Evolutionary conservation across 2,329 filamentous ascomycete genomes (phyloP).

Genomic region (Xylariomycetidae sp.): DNA sequence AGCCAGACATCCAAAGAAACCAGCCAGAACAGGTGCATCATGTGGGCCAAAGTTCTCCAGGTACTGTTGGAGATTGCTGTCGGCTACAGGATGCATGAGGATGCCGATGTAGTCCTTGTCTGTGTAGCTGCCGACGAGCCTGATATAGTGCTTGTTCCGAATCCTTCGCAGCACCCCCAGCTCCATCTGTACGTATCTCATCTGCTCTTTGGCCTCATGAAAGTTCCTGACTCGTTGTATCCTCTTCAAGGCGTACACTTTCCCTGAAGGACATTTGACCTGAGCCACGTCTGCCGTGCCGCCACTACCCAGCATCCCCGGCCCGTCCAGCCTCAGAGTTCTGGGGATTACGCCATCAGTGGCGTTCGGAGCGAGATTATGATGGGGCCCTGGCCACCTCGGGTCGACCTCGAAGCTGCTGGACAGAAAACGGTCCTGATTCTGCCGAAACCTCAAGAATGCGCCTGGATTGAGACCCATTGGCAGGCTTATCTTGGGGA

Average conservation of each 20-base stretch:
- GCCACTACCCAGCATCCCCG: background rate
- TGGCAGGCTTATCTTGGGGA: too few species aligned
- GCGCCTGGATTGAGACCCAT: too few species aligned
- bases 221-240: conserved; percentile 1
- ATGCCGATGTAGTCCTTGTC: conserved; percentile 4
- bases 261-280: background rate
- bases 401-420: too few species aligned
- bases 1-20: too few species aligned
- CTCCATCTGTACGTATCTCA: conserved; percentile 6
- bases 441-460: too few species aligned
- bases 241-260: conserved; percentile 2
- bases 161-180: conserved; percentile 3
- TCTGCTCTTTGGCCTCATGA: conserved; percentile 2
- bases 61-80: conserved; percentile 8
- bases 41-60: too few species aligned
- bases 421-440: too few species aligned
- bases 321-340: background rate
- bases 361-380: background rate
- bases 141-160: conserved; percentile 4
- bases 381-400: too few species aligned
- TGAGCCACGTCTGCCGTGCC: background rate
- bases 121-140: conserved; percentile 7
- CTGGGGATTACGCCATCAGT: background rate
- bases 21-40: too few species aligned
- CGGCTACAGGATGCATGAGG: conserved; percentile 4